phyloP scores from a whole-genome alignment of 371 early-diverging fungal species.

The Circinella minor region DNA sequence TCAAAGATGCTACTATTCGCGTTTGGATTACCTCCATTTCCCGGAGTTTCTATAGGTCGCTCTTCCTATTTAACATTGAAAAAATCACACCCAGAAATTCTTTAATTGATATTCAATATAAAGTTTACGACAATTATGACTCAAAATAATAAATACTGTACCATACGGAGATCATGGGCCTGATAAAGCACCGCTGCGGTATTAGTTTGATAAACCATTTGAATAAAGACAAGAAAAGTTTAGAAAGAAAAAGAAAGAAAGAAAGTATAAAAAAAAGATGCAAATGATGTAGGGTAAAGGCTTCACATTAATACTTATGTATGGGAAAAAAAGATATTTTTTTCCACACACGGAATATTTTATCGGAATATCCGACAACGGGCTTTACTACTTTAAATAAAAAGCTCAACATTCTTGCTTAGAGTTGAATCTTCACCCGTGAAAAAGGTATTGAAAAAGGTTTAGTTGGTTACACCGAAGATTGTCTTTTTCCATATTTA shows the following conservation, averaged over 20 bases:
- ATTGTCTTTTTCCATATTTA: no score
- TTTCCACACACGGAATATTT: not conserved
- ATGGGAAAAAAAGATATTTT: not conserved
- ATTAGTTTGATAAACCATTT: slow-evolving; percentile 19
- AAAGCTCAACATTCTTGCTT: no score
- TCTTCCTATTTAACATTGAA: slow-evolving; percentile 17
- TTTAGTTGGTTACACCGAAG: no score
- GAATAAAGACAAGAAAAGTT: not conserved
- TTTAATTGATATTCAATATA: not conserved
- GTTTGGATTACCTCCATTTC: slow-evolving; percentile 12
- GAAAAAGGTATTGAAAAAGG: no score
- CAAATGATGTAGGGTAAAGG: not conserved
- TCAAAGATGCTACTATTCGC: not conserved
- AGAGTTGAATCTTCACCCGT: no score
- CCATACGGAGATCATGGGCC: slow-evolving; percentile 22
- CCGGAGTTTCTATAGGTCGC: slow-evolving; percentile 13
- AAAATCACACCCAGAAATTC: not conserved
- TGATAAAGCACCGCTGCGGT: slow-evolving; percentile 24
- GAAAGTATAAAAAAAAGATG: not conserved
- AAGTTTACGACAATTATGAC: not conserved
- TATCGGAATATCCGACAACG: not conserved
- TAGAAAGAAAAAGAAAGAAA: not conserved
- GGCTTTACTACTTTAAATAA: not conserved
- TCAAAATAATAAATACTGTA: not conserved
- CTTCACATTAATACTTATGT: not conserved